phyloP scores from a whole-genome alignment of 352 stramenopile genomes.

The Phytophthora tentaculata region DNA sequence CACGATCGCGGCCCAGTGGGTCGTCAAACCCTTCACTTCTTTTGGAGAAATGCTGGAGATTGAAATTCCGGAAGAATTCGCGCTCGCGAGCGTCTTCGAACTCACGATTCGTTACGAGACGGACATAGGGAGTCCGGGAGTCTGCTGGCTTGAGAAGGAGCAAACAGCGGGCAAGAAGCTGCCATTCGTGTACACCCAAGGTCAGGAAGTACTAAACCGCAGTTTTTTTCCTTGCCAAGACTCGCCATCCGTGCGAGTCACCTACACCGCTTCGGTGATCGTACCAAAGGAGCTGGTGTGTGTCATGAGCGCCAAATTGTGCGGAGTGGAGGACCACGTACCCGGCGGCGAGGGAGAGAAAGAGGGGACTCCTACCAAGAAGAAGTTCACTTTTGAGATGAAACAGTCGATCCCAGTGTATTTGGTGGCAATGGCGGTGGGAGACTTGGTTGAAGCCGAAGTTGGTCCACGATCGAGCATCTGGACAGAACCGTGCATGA shows the following conservation, averaged over 20 bases:
- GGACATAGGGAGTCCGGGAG: conserved; percentile 61
- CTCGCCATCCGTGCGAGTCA: conserved; percentile 94
- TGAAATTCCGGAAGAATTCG: conserved; percentile 43
- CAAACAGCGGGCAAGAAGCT: conserved; percentile 82
- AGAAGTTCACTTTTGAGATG: conserved; percentile 78
- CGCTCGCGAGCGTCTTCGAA: conserved; percentile 17
- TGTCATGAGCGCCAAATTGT: conserved; percentile 82
- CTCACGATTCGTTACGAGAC: conserved; percentile 74
- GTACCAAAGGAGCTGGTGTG: conserved; percentile 93
- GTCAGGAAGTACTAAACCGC: conserved; percentile 86
- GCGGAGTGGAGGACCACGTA: conserved; percentile 30
- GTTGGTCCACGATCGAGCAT: conserved; percentile 77
- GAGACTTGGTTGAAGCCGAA: conserved; percentile 69
- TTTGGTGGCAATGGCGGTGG: conserved; percentile 83
- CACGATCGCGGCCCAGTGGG: conserved; percentile 40
- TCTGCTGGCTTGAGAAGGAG: conserved; percentile 86
- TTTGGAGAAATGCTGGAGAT: conserved; percentile 71
- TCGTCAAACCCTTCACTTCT: conserved; percentile 60
- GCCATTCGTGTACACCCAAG: conserved; percentile 88
- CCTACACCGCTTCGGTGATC: conserved; percentile 93
- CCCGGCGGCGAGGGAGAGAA: conserved; percentile 26
- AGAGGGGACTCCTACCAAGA: conserved; percentile 22
- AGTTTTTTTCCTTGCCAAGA: conserved; percentile 93
- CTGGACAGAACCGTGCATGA: conserved; percentile 85
- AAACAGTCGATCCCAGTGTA: conserved; percentile 87